Evolutionary conservation across 192 early-diverging fungal species (phyloP).

Genomic region (Mortierella antarctica): DNA sequence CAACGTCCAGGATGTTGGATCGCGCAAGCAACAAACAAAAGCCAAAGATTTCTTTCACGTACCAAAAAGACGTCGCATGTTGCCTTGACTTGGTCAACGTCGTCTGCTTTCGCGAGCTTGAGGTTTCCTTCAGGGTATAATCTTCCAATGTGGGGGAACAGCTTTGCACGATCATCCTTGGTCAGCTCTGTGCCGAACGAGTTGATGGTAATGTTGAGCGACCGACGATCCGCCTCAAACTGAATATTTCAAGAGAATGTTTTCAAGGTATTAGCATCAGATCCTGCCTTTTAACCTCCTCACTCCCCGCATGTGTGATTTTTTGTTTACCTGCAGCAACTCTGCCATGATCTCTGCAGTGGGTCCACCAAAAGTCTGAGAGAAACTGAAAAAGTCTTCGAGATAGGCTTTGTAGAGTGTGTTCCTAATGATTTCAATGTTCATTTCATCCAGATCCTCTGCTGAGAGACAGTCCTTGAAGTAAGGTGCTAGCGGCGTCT

Average conservation of each 20-base stretch:
- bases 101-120: slow-evolving; percentile 88
- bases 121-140: slow-evolving; percentile 93
- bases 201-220: slow-evolving; percentile 99
- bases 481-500: slow-evolving; percentile 96
- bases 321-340: slow-evolving; percentile 78
- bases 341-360: slow-evolving; percentile 95
- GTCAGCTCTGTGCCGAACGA: slow-evolving; percentile 97
- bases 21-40: not conserved
- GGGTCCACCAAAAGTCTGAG: slow-evolving; percentile 76
- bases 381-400: slow-evolving; percentile 95
- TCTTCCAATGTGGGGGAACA: slow-evolving; percentile 92
- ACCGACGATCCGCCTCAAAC: slow-evolving; percentile 98
- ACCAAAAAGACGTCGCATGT: slow-evolving; percentile 86
- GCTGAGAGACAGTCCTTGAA: slow-evolving; percentile 97
- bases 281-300: not conserved
- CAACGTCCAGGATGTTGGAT: not conserved
- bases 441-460: slow-evolving; percentile 98
- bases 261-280: not conserved
- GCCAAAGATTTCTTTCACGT: slow-evolving; percentile 22
- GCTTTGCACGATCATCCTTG: slow-evolving; percentile 95
- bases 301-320: too few relatives aligned
- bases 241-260: slow-evolving; percentile 32
- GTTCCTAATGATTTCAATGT: slow-evolving; percentile 99
- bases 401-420: slow-evolving; percentile 98
- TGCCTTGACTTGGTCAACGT: slow-evolving; percentile 92